Conservation (phyloP, 2,329 filamentous ascomycete genomes). For the Neodidymelliopsis sp. region DNA sequence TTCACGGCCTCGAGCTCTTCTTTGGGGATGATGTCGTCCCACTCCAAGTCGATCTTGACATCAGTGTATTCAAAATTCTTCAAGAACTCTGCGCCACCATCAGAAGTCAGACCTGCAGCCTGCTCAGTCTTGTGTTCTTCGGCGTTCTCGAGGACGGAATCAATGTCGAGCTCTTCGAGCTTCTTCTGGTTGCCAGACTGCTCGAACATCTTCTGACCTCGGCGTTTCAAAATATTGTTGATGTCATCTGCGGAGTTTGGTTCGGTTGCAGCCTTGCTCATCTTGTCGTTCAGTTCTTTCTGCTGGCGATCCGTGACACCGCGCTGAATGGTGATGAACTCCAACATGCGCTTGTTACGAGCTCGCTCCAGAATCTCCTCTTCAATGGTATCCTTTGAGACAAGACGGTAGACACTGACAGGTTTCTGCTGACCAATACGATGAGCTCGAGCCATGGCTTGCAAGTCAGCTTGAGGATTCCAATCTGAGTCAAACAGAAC, state of each 20-base stretch:
- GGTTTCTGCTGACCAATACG: slow-evolving; percentile 96
- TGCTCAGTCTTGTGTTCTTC: slow-evolving; percentile 97
- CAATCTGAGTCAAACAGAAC: slow-evolving; percentile 98
- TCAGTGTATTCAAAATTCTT: slow-evolving; percentile 90
- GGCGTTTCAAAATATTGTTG: slow-evolving; percentile 93
- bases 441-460: slow-evolving; percentile 98
- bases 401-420: slow-evolving; percentile 93
- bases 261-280: slow-evolving; percentile 73
- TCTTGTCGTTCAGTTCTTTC: slow-evolving; percentile 75
- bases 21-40: slow-evolving; percentile 98
- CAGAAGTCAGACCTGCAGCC: slow-evolving; percentile 90
- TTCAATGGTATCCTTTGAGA: slow-evolving; percentile 98
- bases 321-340: slow-evolving; percentile 96
- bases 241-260: slow-evolving; percentile 94
- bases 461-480: slow-evolving; percentile 97
- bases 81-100: slow-evolving; percentile 96
- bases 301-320: slow-evolving; percentile 94
- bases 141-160: slow-evolving; percentile 94
- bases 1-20: slow-evolving; percentile 91
- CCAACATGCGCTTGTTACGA: slow-evolving; percentile 94
- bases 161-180: slow-evolving; percentile 95
- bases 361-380: slow-evolving; percentile 97
- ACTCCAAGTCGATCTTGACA: slow-evolving; percentile 94
- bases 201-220: slow-evolving; percentile 99
- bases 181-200: slow-evolving; percentile 96